Percentiles rank a stretch among this genome's conserved stretches.
Evolutionary conservation across 768 basidiomycete genomes (phyloP).

Genomic region (Termitomyces heimii): DNA sequence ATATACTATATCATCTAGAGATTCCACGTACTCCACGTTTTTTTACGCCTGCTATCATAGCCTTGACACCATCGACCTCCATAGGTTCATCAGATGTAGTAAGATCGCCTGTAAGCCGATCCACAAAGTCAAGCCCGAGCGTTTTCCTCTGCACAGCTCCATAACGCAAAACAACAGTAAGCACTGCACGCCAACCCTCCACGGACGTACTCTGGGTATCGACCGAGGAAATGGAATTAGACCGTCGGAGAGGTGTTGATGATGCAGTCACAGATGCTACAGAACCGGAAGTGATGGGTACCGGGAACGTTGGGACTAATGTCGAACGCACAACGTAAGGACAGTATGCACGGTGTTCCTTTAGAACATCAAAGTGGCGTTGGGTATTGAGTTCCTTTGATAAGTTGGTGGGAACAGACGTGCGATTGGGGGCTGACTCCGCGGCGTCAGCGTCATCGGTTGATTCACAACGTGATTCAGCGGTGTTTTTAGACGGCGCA

Average conservation of each 20-base stretch:
- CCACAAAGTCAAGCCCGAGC: slow-evolving; percentile 22
- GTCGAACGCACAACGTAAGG: slow-evolving; percentile 78
- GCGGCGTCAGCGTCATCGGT: not conserved
- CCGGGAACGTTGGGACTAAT: slow-evolving; percentile 49
- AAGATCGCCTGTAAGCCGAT: slow-evolving; percentile 6
- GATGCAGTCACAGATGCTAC: slow-evolving; percentile 16
- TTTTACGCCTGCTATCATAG: slow-evolving; percentile 78
- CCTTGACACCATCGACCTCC: slow-evolving; percentile 52
- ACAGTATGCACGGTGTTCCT: slow-evolving; percentile 81
- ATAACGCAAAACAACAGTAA: slow-evolving; percentile 61
- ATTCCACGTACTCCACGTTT: slow-evolving; percentile 53
- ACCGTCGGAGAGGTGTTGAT: slow-evolving; percentile 12
- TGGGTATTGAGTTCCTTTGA: slow-evolving; percentile 26
- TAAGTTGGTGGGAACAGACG: slow-evolving; percentile 16
- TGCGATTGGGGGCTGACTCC: slow-evolving; percentile 9
- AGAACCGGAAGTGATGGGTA: slow-evolving; percentile 18
- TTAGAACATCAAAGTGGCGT: slow-evolving; percentile 66
- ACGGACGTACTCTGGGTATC: slow-evolving; percentile 26
- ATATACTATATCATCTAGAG: not conserved
- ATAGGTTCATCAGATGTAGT: slow-evolving; percentile 17
- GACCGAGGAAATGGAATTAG: slow-evolving; percentile 22
- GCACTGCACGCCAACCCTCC: slow-evolving; percentile 82
- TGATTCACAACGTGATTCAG: not conserved
- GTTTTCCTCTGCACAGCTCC: slow-evolving; percentile 54
- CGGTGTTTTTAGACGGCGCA: slow-evolving; percentile 3